Base-by-base conservation (phyloP, 1,284 basidiomycete species). In the Tremellales sp. region DNA sequence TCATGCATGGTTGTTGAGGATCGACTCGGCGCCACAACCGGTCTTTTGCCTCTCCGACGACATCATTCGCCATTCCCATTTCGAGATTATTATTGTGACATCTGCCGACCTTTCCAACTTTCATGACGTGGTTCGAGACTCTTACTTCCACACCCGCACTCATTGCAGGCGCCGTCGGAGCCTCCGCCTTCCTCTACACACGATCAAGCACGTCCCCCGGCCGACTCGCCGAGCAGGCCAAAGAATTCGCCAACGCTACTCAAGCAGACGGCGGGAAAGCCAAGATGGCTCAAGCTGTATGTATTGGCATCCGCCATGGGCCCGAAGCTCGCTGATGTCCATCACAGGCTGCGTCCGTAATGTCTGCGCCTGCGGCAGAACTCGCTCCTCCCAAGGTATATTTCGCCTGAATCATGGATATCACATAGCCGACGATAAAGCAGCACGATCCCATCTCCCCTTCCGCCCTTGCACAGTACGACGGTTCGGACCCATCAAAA, bases 381-480 rank as follows among this genome's bases (percentile, higher is more conserved):
- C 62, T 74, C 31, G 55, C 56, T 31, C 63, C 70, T 24, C 70
- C 71, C 19, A 71, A 70, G 63, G 68, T 69, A 43, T 43, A 60
- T 57, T 18, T 25, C 19, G 42, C 51, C 22, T 13, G 21, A 35
- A 9, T n/a, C 19, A 27, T 31, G 28, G 21, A 36, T 29, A 21
- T 40, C 21, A 13, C 16, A 9, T 4, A 31, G 18, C 13, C n/a
- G 29, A 40, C 43, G 21, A 13, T 24, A 13, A n/a, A 9, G n/a
- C 52, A 72, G 68, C 50, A 61, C 34, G 67, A 68, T 58, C 68
- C 71, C 3, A 72, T 73, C 54, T 47, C 70, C 4, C 52, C 51
- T 31, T 28, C 61, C 13, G 50, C 67, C 12, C 65, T 74, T 21
- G 56, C 63, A 1, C 29, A 66, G 49, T 61, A 65, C 57, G 60